phyloP scores from a whole-genome alignment of 371 early-diverging fungal genomes.

The Apophysomyces ossiformis region DNA sequence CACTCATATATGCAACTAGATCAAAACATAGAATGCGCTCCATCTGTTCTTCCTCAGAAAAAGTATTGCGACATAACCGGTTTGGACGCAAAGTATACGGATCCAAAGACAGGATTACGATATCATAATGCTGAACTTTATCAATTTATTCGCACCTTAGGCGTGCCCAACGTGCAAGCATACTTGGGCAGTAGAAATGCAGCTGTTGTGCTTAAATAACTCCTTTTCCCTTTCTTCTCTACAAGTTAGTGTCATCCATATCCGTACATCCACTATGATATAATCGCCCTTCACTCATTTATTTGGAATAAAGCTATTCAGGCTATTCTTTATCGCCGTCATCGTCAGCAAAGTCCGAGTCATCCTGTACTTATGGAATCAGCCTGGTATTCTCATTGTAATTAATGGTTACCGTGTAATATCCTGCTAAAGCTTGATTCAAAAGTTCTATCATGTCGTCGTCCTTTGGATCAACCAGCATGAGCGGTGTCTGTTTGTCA shows the following conservation, averaged over 20 bases:
- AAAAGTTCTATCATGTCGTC: constrained; percentile 28
- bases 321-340: background rate
- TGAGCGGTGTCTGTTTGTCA: constrained; percentile 15
- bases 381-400: background rate
- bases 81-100: constrained; percentile 81
- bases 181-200: constrained; percentile 85
- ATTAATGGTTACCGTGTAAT: constrained; percentile 19
- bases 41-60: constrained; percentile 81
- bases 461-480: constrained; percentile 20
- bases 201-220: constrained; percentile 70
- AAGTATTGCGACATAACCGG: constrained; percentile 95
- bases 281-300: constrained; percentile 15
- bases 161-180: constrained; percentile 80
- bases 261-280: background rate
- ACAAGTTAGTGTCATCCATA: background rate
- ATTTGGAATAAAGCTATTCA: background rate
- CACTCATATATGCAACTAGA: constrained; percentile 40
- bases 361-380: constrained; percentile 12
- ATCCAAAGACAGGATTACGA: constrained; percentile 85
- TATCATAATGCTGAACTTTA: constrained; percentile 87
- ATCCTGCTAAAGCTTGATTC: constrained; percentile 21
- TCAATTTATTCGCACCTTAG: constrained; percentile 73
- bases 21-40: constrained; percentile 84
- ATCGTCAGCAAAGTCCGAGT: constrained; percentile 21
- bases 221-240: background rate